These are phyloP conservation scores for Diaporthe ampelina DNA, from an alignment of 2,329 filamentous ascomycete genomes.

Conservation along the genomic window DNA sequence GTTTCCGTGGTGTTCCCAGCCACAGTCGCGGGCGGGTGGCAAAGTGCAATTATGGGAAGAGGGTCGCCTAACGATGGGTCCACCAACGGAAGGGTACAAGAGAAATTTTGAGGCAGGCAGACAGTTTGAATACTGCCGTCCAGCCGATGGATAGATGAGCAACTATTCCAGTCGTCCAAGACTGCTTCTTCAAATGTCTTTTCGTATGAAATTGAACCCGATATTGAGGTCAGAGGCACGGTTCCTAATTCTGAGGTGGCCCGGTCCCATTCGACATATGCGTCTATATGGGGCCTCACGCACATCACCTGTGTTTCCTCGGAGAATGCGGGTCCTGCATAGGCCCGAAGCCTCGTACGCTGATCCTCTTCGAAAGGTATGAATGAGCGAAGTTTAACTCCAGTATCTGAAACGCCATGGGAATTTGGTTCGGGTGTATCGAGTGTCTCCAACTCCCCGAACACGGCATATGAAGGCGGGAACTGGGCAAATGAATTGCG, in stretches of 20 bases:
- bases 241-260: background rate
- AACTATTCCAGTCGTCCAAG: background rate
- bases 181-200: background rate
- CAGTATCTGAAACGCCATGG: background rate
- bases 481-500: background rate
- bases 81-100: background rate
- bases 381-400: background rate
- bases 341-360: background rate
- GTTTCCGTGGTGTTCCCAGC: background rate
- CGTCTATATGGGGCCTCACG: background rate
- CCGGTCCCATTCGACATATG: background rate
- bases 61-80: no score
- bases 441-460: background rate
- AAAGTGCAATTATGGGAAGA: background rate
- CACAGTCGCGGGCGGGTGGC: background rate
- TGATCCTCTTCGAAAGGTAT: background rate
- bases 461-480: background rate
- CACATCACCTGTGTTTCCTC: background rate
- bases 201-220: background rate
- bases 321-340: background rate
- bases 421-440: background rate
- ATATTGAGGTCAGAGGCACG: background rate
- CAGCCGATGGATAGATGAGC: background rate
- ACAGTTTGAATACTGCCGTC: background rate
- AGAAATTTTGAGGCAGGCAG: background rate